These are phyloP conservation scores for Chlamydomonas sp. DNA, from an alignment of 139 green algal genomes.

Conservation along the genomic window DNA sequence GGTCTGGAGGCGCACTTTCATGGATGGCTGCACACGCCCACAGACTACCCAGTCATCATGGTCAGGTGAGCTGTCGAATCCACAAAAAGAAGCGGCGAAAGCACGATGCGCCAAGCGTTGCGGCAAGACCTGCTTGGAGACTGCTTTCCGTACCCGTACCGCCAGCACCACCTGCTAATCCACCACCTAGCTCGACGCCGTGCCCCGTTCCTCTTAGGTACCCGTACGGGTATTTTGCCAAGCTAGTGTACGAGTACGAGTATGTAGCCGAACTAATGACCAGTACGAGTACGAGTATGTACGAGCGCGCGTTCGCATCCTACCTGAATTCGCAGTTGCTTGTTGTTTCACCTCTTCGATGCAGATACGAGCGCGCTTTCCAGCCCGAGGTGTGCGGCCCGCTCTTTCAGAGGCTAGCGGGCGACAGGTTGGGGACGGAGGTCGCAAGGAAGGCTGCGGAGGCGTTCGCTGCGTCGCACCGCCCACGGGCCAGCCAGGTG, in stretches of 20 bases:
- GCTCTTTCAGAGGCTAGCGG: constrained; percentile 37
- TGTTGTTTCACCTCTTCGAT: background rate
- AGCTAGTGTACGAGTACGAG: no score
- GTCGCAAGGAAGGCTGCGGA: constrained; percentile 12
- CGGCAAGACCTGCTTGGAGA: background rate
- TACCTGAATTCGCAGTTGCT: background rate
- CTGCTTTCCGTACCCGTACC: background rate
- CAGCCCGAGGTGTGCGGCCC: constrained; percentile 32
- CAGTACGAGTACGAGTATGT: no score
- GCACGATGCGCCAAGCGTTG: background rate
- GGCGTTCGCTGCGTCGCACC: constrained; percentile 7
- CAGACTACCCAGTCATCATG: constrained; percentile 47
- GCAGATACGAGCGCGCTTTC: constrained; percentile 64
- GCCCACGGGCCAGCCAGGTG: constrained; percentile 34
- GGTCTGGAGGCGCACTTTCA: constrained; percentile 52
- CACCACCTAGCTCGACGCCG: no score
- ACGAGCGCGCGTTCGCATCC: background rate
- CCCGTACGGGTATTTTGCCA: no score
- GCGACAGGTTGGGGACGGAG: background rate
- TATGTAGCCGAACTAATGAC: no score
- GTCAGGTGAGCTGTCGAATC: constrained; percentile 31
- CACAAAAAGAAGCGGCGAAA: background rate
- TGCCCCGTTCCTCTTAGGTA: no score
- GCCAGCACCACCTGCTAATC: no score
- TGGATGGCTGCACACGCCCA: constrained; percentile 32